phyloP scores from a whole-genome alignment of 371 early-diverging fungal species.

The Smittium culicis region DNA sequence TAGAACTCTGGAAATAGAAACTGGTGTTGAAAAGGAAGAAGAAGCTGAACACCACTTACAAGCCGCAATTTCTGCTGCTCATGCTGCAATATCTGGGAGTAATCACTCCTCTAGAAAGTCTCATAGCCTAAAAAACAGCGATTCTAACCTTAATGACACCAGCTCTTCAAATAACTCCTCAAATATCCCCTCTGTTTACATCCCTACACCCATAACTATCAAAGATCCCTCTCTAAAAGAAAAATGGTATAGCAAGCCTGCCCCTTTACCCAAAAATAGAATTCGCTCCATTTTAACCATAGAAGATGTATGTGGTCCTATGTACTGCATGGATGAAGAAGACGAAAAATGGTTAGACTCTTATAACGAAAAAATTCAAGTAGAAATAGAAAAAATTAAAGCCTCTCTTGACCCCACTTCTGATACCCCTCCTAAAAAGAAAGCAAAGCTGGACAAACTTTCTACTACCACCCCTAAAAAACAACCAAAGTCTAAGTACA shows the following conservation, averaged over 20 bases:
- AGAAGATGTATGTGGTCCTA: conserved; percentile 70
- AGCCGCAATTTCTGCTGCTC: conserved; percentile 72
- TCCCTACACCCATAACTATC: conserved; percentile 89
- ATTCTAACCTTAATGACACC: conserved; percentile 27
- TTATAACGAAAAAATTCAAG: conserved; percentile 31
- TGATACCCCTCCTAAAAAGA: neutral
- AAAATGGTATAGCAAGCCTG: conserved; percentile 47
- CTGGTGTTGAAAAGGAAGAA: conserved; percentile 87
- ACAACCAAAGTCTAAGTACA: conserved; percentile 1
- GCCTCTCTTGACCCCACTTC: neutral
- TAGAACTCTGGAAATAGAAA: conserved; percentile 56
- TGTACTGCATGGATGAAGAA: conserved; percentile 75
- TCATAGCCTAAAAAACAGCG: conserved; percentile 34
- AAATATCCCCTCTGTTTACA: conserved; percentile 33
- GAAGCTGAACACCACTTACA: conserved; percentile 92
- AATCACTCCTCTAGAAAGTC: neutral
- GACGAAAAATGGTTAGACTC: conserved; percentile 56
- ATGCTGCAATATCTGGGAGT: conserved; percentile 39
- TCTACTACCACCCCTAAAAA: neutral
- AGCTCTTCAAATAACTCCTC: conserved; percentile 12
- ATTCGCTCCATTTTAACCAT: conserved; percentile 75
- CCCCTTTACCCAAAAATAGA: conserved; percentile 55
- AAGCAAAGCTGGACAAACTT: neutral
- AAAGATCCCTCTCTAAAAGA: conserved; percentile 45
- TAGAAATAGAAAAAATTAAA: conserved; percentile 10